Conservation (phyloP, 805 yeast genomes). For the Pichia californica region DNA sequence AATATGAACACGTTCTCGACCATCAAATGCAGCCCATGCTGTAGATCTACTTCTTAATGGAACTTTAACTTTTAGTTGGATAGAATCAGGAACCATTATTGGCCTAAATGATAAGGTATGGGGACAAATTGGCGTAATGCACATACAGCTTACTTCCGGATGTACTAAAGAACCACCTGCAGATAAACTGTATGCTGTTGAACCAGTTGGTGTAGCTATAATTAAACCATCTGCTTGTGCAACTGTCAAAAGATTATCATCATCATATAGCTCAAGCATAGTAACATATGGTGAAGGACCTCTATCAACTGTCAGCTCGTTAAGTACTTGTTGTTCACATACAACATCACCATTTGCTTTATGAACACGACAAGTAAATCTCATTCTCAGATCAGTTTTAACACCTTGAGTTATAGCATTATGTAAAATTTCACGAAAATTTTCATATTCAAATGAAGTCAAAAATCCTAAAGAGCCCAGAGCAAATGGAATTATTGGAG, state of each 20-base stretch:
- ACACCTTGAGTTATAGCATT: conserved; percentile 65
- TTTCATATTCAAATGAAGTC: conserved; percentile 77
- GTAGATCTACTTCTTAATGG: conserved; percentile 76
- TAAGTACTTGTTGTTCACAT: conserved; percentile 71
- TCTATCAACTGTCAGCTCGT: conserved; percentile 85
- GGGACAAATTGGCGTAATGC: conserved; percentile 94
- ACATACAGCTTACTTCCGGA: conserved; percentile 87
- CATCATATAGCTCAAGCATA: conserved; percentile 83
- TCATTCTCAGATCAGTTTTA: conserved; percentile 73
- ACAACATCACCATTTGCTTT: conserved; percentile 46
- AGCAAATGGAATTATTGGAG: conserved; percentile 86
- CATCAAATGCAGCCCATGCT: conserved; percentile 97
- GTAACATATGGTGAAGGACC: conserved; percentile 94
- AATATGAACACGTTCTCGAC: conserved; percentile 78
- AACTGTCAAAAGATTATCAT: conserved; percentile 74
- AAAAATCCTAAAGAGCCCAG: conserved; percentile 90
- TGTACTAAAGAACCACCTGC: conserved; percentile 96
- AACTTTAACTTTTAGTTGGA: conserved; percentile 74
- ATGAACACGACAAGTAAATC: conserved; percentile 76
- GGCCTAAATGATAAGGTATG: conserved; percentile 93
- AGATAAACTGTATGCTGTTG: conserved; percentile 90
- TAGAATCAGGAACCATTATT: conserved; percentile 86
- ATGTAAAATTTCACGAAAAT: conserved; percentile 54
- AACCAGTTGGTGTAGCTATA: conserved; percentile 91
- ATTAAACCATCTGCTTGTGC: conserved; percentile 94